Evolutionary conservation across 805 yeast species (phyloP), one percentile per base, ranked within the genome.

Genomic region (Komagataella pastoris): DNA sequence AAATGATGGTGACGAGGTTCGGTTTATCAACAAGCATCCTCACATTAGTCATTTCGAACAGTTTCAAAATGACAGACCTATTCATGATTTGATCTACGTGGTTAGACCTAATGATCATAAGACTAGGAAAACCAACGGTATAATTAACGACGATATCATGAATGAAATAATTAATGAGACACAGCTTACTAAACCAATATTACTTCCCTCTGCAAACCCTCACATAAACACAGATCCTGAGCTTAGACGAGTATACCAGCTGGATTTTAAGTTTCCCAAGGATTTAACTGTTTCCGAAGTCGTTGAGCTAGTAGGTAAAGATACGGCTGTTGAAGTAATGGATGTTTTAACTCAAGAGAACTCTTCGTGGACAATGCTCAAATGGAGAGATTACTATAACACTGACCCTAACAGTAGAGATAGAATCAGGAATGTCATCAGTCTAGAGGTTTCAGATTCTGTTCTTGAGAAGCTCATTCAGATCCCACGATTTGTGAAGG

Each of bases 311-410:
- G 74, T 88, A 24, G 96, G 96, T 0, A 75, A 66, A 3, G 84
- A 81, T 44, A 66, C 68, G 3, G 75, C 74, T 1, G 75, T 89
- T 1, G 95, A 87, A 52, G 96, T 89, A 1, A 87, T 89, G 91
- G 96, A 89, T 62, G 95, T 88, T 3, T 71, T 85, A 19, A 82
- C 95, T 0, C 97, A 89, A 59, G 83, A 83, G 52, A 75, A 79
- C 44, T 60, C 71, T 10, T 74, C 75, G 10, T 88, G 96, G 96
- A 72, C 75, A 17, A 64, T 88, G 69, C 74, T 74, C 1, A 72
- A 70, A 54, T 89, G 97, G 96, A 68, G 80, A 51, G 82, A 84
- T 44, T 89, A 88, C 63, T 87, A 80, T 64, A 64, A 71, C 23
- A 61, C 70, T 1, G 65, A 67, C 2, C 60, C 69, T 1, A 61